These are phyloP conservation scores for Cylindrodendrum hubeiense DNA, from an alignment of 2,329 filamentous ascomycete species.

Conservation along the genomic window DNA sequence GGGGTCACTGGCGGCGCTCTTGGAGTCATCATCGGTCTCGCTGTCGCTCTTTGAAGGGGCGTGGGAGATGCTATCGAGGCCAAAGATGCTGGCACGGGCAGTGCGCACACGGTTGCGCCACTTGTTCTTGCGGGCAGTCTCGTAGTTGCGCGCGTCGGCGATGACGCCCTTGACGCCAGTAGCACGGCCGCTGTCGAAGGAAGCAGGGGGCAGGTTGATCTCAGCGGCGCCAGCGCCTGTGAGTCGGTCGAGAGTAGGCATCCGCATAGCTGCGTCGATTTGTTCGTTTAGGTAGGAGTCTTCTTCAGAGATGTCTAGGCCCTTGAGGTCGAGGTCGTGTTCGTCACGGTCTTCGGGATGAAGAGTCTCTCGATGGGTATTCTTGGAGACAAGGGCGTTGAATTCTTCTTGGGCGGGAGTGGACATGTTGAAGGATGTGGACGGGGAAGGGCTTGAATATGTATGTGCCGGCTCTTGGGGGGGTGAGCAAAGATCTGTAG, in stretches of 20 bases:
- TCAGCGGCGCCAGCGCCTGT: constrained; percentile 57
- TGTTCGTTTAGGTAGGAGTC: constrained; percentile 64
- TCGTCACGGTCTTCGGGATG: constrained; percentile 72
- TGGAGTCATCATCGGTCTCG: constrained; percentile 60
- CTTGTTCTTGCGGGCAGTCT: constrained; percentile 71
- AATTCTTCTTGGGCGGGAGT: constrained; percentile 77
- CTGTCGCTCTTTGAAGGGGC: constrained; percentile 53
- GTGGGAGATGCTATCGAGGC: constrained; percentile 49
- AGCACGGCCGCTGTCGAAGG: constrained; percentile 76
- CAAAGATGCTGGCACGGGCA: constrained; percentile 68
- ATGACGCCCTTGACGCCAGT: constrained; percentile 91
- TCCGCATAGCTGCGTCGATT: constrained; percentile 75
- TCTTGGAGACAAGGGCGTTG: constrained; percentile 71
- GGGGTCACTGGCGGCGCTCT: constrained; percentile 65
- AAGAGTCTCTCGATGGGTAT: constrained; percentile 57
- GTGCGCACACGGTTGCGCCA: constrained; percentile 66
- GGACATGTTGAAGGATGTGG: constrained; percentile 59
- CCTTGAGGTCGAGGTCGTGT: constrained; percentile 57
- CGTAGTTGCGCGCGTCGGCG: constrained; percentile 83
- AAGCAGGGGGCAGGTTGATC: constrained; percentile 71
- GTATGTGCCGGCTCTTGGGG: constrained; percentile 30
- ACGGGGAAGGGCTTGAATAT: constrained; percentile 41
- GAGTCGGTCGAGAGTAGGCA: constrained; percentile 62
- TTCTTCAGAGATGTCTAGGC: constrained; percentile 68
- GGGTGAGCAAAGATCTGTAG: constrained; percentile 15